A percentile compares a stretch with the other conserved stretches of the same genome.
phyloP scores from a whole-genome alignment of 2,329 filamentous ascomycete species.

The Hypoxylon sp. region DNA sequence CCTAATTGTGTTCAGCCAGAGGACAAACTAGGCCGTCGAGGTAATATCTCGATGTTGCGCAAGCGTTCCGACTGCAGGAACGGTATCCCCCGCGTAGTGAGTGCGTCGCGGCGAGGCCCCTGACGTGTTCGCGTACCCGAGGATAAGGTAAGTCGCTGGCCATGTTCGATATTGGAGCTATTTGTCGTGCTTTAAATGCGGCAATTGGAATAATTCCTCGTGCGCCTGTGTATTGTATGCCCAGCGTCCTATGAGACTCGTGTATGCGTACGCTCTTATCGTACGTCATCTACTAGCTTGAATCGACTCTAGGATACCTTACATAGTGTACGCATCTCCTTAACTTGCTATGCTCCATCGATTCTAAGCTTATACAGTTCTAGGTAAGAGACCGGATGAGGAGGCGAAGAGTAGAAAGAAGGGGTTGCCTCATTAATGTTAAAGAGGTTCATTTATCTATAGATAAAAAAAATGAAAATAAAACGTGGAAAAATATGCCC shows the following conservation, averaged over 20 bases:
- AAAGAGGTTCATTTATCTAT: neutral
- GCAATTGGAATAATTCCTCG: neutral
- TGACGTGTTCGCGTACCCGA: neutral
- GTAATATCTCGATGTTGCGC: neutral
- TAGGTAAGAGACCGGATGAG: too few species aligned
- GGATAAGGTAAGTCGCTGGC: neutral
- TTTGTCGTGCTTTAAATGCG: neutral
- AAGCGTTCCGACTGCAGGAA: neutral
- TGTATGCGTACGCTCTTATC: neutral
- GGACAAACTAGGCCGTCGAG: neutral
- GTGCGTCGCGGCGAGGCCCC: neutral
- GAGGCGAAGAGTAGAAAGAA: neutral
- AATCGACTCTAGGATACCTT: neutral
- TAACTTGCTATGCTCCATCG: neutral
- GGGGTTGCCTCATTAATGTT: neutral
- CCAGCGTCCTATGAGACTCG: neutral
- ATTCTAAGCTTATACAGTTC: neutral
- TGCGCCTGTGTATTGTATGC: neutral
- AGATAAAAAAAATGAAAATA: neutral
- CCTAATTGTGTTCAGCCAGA: neutral
- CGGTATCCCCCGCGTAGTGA: neutral
- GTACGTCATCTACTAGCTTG: neutral
- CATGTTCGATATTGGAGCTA: neutral
- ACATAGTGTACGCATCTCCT: neutral
- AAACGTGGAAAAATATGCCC: slow-evolving; percentile 1